These are phyloP conservation scores for Cyclanthera cordifolia DNA, from an alignment of 306 rosid species.

Conservation along the genomic window DNA sequence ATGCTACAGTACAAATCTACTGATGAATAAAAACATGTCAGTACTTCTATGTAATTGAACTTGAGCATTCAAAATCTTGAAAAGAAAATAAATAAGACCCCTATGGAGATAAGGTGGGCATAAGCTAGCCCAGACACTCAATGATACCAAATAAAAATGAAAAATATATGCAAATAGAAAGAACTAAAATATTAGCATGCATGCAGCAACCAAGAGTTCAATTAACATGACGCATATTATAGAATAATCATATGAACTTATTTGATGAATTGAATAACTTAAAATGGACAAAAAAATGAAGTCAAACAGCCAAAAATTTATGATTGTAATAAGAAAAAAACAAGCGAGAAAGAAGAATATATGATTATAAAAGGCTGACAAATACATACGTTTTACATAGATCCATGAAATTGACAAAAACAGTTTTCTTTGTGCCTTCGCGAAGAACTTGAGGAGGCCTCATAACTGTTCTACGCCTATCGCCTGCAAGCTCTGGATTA, in stretches of 20 bases:
- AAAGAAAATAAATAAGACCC: not conserved
- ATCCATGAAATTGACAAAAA: constrained; percentile 93
- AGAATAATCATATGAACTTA: not conserved
- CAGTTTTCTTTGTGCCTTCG: constrained; percentile 97
- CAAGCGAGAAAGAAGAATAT: not conserved
- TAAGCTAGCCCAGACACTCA: too few relatives aligned
- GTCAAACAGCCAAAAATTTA: not conserved
- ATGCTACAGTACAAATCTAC: not conserved
- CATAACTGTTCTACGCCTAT: constrained; percentile 81
- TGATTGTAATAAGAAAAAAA: not conserved
- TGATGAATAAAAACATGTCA: not conserved
- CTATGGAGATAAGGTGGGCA: not conserved
- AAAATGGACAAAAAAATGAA: not conserved
- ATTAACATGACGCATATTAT: not conserved
- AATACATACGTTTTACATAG: constrained; percentile 68
- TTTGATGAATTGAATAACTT: not conserved
- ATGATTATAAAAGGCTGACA: not conserved
- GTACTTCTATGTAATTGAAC: not conserved
- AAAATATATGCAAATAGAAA: too few relatives aligned
- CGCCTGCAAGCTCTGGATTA: constrained; percentile 94
- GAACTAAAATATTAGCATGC: not conserved
- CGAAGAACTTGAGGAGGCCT: constrained; percentile 99
- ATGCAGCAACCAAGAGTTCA: not conserved
- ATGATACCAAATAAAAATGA: too few relatives aligned
- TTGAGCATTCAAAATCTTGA: not conserved